phyloP scores from a whole-genome alignment of 192 early-diverging fungal genomes.

The Rhizoclosmatium sp. region DNA sequence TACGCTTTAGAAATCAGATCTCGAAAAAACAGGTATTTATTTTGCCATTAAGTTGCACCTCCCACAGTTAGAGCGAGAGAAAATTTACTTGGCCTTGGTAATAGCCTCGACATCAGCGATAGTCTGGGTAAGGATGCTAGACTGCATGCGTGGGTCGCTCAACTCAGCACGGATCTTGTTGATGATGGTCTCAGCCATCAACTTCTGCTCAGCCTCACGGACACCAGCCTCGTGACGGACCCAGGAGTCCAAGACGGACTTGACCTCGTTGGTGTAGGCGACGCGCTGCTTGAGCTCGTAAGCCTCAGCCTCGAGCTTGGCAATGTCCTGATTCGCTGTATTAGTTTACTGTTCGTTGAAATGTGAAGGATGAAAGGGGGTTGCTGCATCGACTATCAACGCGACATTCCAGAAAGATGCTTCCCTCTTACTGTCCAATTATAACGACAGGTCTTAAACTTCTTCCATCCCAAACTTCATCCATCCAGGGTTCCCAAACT shows the following conservation, averaged over 20 bases:
- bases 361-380: background rate
- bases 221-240: slow-evolving; percentile 93
- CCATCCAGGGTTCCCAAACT: background rate
- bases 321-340: slow-evolving; percentile 72
- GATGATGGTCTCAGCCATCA: slow-evolving; percentile 85
- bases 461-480: background rate
- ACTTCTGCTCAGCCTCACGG: slow-evolving; percentile 93
- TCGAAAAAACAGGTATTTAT: no score
- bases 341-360: background rate
- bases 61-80: no score
- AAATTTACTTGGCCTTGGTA: background rate
- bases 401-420: no score
- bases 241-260: slow-evolving; percentile 93
- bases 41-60: no score
- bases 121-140: slow-evolving; percentile 65
- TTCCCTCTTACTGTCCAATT: no score
- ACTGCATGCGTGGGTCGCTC: slow-evolving; percentile 72
- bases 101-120: slow-evolving; percentile 60
- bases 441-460: no score
- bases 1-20: no score
- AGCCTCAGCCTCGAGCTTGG: slow-evolving; percentile 90
- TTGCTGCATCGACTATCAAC: no score
- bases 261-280: slow-evolving; percentile 80
- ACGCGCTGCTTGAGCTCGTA: slow-evolving; percentile 95
- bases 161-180: slow-evolving; percentile 77